Evolutionary conservation across 495 filamentous ascomycete species (phyloP).

Genomic region (Aspergillus heteromorphus): DNA sequence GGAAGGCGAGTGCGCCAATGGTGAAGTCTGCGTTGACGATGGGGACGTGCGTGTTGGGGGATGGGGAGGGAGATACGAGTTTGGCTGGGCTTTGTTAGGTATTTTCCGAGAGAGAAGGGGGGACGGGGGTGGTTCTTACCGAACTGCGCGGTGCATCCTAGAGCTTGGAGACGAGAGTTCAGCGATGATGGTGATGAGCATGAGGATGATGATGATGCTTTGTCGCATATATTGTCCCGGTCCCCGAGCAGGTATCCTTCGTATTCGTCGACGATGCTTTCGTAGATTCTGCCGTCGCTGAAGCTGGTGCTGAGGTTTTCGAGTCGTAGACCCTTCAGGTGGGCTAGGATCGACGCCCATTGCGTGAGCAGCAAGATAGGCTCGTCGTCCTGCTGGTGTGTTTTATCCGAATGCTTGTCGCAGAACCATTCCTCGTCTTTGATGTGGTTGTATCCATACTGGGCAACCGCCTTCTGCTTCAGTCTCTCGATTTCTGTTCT

Average conservation of each 20-base stretch:
- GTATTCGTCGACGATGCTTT: slow-evolving; percentile 56
- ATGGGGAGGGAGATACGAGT: slow-evolving; percentile 31
- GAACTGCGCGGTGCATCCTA: slow-evolving; percentile 42
- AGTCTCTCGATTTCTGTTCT: slow-evolving; percentile 46
- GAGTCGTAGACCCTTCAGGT: slow-evolving; percentile 41
- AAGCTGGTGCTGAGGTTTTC: slow-evolving; percentile 58
- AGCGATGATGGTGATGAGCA: slow-evolving; percentile 14
- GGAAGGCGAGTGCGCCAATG: slow-evolving; percentile 52
- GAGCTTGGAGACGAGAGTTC: slow-evolving; percentile 22
- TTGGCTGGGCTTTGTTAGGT: slow-evolving; percentile 22
- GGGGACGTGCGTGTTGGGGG: slow-evolving; percentile 23
- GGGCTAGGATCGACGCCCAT: slow-evolving; percentile 51
- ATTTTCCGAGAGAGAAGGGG: not conserved
- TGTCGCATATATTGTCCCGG: not conserved
- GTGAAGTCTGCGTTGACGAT: slow-evolving; percentile 48
- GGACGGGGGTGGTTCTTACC: slow-evolving; percentile 25
- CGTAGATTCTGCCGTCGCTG: slow-evolving; percentile 51
- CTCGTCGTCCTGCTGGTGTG: slow-evolving; percentile 23
- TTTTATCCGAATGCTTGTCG: slow-evolving; percentile 14
- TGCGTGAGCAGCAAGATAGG: slow-evolving; percentile 41
- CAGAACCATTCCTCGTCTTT: slow-evolving; percentile 13
- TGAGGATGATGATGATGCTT: too few species aligned
- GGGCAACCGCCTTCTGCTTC: slow-evolving; percentile 20
- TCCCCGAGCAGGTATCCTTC: slow-evolving; percentile 28
- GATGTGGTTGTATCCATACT: slow-evolving; percentile 16